Evolutionary conservation across 805 yeast species (phyloP).

Genomic region (Vanderwaltozyma tropicalis): DNA sequence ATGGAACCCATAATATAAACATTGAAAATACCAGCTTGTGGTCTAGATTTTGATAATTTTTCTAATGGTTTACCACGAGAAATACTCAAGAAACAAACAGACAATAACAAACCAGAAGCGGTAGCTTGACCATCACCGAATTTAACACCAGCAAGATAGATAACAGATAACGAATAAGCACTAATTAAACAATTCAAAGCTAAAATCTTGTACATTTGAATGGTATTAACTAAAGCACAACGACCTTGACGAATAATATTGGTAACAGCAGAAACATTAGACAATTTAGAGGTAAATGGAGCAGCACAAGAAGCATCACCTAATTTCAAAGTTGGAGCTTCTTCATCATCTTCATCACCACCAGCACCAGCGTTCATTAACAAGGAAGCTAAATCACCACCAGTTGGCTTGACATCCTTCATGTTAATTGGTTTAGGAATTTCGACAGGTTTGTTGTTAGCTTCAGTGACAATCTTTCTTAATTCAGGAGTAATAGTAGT

Average conservation of each 20-base stretch:
- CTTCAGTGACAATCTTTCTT: constrained; percentile 47
- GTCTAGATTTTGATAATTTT: constrained; percentile 84
- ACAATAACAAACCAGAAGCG: constrained; percentile 80
- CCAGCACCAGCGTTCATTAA: constrained; percentile 20
- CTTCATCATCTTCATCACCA: constrained; percentile 41
- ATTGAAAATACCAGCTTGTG: constrained; percentile 95
- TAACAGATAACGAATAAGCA: constrained; percentile 89
- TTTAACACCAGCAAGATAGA: constrained; percentile 93
- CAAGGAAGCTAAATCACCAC: constrained; percentile 38
- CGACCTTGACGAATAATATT: constrained; percentile 95
- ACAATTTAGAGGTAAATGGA: constrained; percentile 90
- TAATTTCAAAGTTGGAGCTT: constrained; percentile 84
- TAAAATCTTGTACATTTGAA: constrained; percentile 96
- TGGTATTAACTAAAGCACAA: constrained; percentile 92
- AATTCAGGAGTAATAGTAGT: constrained; percentile 67
- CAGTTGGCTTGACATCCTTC: constrained; percentile 9
- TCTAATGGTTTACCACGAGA: constrained; percentile 89
- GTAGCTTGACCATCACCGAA: constrained; percentile 98
- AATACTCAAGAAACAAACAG: constrained; percentile 90
- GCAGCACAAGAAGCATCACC: constrained; percentile 99
- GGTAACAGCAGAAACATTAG: constrained; percentile 86
- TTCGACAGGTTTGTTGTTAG: constrained; percentile 31
- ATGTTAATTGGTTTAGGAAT: constrained; percentile 25
- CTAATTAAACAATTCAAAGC: constrained; percentile 95
- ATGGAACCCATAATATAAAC: constrained; percentile 95